phyloP scores from a whole-genome alignment of 495 filamentous ascomycete genomes.

The Sporormia fimetaria region DNA sequence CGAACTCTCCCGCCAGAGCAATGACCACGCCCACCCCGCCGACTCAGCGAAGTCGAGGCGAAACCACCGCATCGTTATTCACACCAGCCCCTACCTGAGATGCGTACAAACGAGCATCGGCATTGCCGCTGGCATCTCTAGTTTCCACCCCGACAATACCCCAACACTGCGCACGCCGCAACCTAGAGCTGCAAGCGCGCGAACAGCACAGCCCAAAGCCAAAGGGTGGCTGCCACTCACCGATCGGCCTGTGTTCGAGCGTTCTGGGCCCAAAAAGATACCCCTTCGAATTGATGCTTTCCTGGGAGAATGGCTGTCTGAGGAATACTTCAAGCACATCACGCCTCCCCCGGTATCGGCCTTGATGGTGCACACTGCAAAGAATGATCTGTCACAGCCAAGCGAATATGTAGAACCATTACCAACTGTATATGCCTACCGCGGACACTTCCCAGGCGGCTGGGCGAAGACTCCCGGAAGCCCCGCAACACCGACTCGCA shows the following conservation, averaged over 20 bases:
- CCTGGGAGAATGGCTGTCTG: slow-evolving; percentile 89
- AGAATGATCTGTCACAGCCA: slow-evolving; percentile 65
- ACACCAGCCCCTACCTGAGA: slow-evolving; percentile 83
- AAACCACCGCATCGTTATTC: slow-evolving; percentile 70
- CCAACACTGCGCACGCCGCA: slow-evolving; percentile 4
- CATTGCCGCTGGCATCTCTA: slow-evolving; percentile 76
- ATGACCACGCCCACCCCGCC: slow-evolving; percentile 1
- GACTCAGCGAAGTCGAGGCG: slow-evolving; percentile 24
- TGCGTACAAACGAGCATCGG: slow-evolving; percentile 89
- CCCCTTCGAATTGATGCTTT: slow-evolving; percentile 78
- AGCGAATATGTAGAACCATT: slow-evolving; percentile 48
- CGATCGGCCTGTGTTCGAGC: slow-evolving; percentile 9
- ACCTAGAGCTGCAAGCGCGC: too few relatives aligned
- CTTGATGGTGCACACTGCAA: slow-evolving; percentile 77
- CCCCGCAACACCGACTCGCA: slow-evolving; percentile 4
- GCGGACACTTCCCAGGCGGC: slow-evolving; percentile 48
- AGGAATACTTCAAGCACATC: slow-evolving; percentile 85
- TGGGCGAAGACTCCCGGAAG: slow-evolving; percentile 41
- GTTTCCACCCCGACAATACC: slow-evolving; percentile 36
- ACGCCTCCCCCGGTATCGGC: slow-evolving; percentile 76
- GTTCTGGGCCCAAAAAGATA: slow-evolving; percentile 34
- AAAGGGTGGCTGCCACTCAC: background rate
- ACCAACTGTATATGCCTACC: slow-evolving; percentile 25
- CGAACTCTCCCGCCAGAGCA: slow-evolving; percentile 16
- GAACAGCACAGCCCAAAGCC: too few relatives aligned